Conservation (phyloP, 176 grass and related monocot genomes). For the Lolium rigidum region DNA sequence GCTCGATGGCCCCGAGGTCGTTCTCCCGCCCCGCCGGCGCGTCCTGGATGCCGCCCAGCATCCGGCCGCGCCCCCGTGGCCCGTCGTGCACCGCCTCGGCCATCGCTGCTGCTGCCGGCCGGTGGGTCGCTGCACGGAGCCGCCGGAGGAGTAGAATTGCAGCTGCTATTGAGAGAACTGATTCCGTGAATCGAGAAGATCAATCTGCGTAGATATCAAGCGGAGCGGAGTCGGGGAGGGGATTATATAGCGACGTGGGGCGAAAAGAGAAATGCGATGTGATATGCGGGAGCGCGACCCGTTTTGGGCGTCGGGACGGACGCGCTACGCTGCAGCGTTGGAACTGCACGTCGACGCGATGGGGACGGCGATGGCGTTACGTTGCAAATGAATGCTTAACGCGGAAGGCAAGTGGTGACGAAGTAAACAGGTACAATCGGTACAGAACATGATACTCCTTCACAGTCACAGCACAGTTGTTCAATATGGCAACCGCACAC, state of each 20-base stretch:
- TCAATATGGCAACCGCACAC: too few species aligned
- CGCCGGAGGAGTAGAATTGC: too few species aligned
- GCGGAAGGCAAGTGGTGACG: too few species aligned
- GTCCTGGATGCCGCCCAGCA: slow-evolving; percentile 44
- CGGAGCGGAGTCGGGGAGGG: neutral
- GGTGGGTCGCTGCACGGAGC: too few species aligned
- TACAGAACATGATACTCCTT: too few species aligned
- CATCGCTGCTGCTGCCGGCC: neutral
- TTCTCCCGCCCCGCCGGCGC: slow-evolving; percentile 52
- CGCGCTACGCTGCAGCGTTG: neutral
- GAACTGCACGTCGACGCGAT: neutral
- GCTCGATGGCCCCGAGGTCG: slow-evolving; percentile 43
- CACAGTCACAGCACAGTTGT: too few species aligned
- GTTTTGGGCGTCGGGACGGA: neutral
- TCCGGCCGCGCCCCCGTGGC: neutral
- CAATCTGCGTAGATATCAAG: neutral
- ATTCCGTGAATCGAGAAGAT: neutral
- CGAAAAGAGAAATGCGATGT: neutral
- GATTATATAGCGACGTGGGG: slow-evolving; percentile 4
- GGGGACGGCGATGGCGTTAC: neutral
- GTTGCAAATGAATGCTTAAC: too few species aligned
- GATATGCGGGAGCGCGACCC: neutral
- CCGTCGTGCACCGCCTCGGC: slow-evolving; percentile 3
- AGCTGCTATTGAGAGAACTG: neutral
- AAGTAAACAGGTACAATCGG: too few species aligned